Evolutionary conservation across 768 basidiomycete genomes (phyloP).

Genomic region (Coprinopsis sp.): DNA sequence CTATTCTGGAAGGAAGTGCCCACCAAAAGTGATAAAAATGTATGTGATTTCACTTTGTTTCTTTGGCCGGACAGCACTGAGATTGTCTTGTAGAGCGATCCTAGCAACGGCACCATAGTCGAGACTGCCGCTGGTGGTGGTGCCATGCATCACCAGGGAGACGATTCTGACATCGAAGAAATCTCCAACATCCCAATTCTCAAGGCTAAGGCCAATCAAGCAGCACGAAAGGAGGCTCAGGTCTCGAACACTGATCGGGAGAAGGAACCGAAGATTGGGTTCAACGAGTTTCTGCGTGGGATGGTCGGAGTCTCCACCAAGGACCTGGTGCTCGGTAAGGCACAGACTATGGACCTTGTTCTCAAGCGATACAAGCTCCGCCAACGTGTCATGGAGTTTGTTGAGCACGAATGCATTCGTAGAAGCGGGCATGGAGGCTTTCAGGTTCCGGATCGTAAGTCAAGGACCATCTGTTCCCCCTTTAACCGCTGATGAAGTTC

Average conservation of each 20-base stretch:
- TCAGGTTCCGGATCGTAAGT: neutral
- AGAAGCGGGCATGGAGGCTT: neutral
- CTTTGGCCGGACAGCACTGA: neutral
- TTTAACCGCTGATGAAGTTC: neutral
- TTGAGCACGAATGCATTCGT: neutral
- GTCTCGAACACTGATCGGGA: neutral
- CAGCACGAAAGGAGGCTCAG: neutral
- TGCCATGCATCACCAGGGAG: too few species aligned
- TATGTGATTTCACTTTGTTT: neutral
- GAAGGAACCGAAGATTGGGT: neutral
- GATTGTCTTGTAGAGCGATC: neutral
- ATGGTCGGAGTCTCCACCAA: neutral
- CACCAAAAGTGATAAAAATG: neutral
- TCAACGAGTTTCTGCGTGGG: neutral
- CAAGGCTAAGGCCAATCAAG: neutral
- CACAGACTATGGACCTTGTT: neutral
- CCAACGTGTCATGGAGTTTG: neutral
- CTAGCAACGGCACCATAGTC: too few species aligned
- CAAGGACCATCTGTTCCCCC: neutral
- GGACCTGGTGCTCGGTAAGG: neutral
- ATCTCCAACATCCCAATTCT: neutral
- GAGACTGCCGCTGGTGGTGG: too few species aligned
- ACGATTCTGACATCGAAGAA: too few species aligned
- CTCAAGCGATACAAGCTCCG: neutral
- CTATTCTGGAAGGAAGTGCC: slow-evolving; percentile 1